Base-by-base conservation (phyloP, 202 grass and related monocot species). In the Panicum hallii region DNA sequence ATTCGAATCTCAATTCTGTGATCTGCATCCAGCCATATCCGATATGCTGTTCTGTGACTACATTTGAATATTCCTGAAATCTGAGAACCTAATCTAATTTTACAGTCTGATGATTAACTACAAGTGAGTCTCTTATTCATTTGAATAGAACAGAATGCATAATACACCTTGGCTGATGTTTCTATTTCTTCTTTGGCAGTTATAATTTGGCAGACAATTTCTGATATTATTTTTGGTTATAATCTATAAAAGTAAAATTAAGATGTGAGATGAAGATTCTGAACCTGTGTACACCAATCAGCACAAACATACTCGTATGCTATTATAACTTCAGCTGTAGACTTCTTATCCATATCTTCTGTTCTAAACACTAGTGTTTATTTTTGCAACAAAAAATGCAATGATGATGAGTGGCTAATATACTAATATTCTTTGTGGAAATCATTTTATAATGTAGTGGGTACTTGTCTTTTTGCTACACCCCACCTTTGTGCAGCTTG, bases 281-380 rank as follows among this genome's bases (percentile, higher is more conserved):
- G 11, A 55, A 80, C 36, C 44, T 48, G 45, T 20, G 19, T 55
- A 43, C n/a, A 71, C 32, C 15, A 72, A 28, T 26, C 14, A 41
- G 63, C 45, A 52, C 14, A 36, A 70, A 40, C 6, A 23, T 79
- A 30, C 63, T 57, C 30, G 6, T 6, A n/a, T 72, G 26, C 2
- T 54, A 13, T 43, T 63, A 48, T 85, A 46, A 28, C 63, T 77
- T 66, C 77, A 63, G 5, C 65, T 89, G 32, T 53, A 11, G 34
- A 47, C 56, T 63, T 64, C 5, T 49, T 48, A 22, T 56, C 38
- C 66, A 64, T 79, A 64, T 81, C 77, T 28, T 71, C 5, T 58
- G 6, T 82, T 82, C 15, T 78, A 63, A 40, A 67, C 30, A 49
- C 4, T 58, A 9, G 15, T 34, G 16, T 45, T 79, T 74, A 26